Percentiles rank a stretch among this genome's conserved stretches.
Conservation (phyloP, 106 monocot species). For the Posidonia australis region DNA sequence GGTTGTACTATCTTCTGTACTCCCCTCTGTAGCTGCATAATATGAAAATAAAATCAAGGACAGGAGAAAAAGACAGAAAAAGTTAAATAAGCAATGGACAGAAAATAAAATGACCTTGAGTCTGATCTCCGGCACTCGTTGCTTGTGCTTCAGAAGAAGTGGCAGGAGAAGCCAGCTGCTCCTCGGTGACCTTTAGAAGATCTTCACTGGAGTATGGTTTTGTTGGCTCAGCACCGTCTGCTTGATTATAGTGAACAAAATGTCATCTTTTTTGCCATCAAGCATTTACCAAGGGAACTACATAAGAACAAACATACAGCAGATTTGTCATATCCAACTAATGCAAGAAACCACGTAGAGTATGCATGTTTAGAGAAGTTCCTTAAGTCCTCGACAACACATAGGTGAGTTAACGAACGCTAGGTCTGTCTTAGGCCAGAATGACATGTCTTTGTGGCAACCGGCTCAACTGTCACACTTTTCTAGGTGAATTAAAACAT, state of each 20-base stretch:
- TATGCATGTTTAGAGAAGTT: no score
- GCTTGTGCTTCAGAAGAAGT: neutral
- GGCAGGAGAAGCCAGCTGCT: constrained; percentile 3
- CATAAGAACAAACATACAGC: no score
- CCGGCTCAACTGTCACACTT: no score
- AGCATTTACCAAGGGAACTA: neutral
- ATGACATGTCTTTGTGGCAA: no score
- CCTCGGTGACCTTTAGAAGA: constrained; percentile 1
- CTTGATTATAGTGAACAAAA: neutral
- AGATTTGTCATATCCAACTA: no score
- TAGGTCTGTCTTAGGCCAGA: no score
- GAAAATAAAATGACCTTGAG: constrained; percentile 2
- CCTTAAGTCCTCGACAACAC: no score
- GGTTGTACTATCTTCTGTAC: neutral
- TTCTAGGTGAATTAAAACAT: no score
- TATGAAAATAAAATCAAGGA: neutral
- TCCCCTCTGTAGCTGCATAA: neutral
- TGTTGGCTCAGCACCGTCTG: constrained; percentile 4
- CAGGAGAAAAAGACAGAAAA: neutral
- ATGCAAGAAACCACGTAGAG: no score
- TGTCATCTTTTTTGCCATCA: neutral
- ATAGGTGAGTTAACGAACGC: no score
- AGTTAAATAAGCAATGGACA: no score
- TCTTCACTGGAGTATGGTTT: constrained; percentile 1
- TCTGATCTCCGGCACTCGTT: neutral